Conservation (phyloP, 768 basidiomycete genomes). For the Mycena leptocephala region DNA sequence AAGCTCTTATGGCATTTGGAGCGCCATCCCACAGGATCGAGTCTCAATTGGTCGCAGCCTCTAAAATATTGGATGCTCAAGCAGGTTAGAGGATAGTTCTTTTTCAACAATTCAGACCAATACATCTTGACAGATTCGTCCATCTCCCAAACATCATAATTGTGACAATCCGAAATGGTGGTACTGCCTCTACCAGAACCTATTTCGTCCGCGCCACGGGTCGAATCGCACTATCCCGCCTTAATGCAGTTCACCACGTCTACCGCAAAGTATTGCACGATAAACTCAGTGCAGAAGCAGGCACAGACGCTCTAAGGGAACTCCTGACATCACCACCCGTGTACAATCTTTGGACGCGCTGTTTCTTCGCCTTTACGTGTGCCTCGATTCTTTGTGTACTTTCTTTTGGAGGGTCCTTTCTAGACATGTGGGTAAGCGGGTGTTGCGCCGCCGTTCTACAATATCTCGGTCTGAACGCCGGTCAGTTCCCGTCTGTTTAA, state of each 20-base stretch:
- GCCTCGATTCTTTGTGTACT: conserved; percentile 88
- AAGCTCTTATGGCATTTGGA: conserved; percentile 92
- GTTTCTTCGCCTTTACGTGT: conserved; percentile 82
- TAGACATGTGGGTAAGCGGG: conserved; percentile 90
- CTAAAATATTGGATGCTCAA: conserved; percentile 82
- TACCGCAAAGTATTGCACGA: conserved; percentile 93
- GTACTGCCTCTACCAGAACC: conserved; percentile 82
- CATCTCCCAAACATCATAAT: conserved; percentile 87
- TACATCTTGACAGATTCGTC: conserved; percentile 70
- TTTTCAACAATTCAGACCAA: conserved; percentile 6
- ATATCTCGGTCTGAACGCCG: conserved; percentile 84
- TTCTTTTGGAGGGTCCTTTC: conserved; percentile 85
- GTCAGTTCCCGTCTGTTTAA: conserved; percentile 11
- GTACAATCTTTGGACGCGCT: conserved; percentile 78
- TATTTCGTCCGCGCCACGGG: conserved; percentile 90
- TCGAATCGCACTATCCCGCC: conserved; percentile 84
- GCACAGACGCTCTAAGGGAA: conserved; percentile 75
- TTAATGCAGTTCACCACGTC: conserved; percentile 87
- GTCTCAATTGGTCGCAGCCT: conserved; percentile 87
- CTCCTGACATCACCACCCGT: conserved; percentile 77
- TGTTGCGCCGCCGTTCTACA: conserved; percentile 79
- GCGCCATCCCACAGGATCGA: conserved; percentile 96
- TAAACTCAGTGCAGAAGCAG: conserved; percentile 81
- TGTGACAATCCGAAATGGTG: conserved; percentile 85
- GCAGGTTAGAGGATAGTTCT: conserved; percentile 60